phyloP scores from a whole-genome alignment of 176 grass and related monocot genomes.

The Triticum aestivum region IWGSC_CS_RefSeq_v2.1 NC_057808.1:546491385-546491884 shows the following conservation, averaged over 20 bases:
- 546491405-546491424: constrained; percentile 79
- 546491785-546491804: constrained; percentile 64
- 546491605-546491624: constrained; percentile 80
- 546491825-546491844: constrained; percentile 60
- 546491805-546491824: not conserved
- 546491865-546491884: constrained; percentile 87
- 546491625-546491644: constrained; percentile 29
- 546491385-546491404: constrained; percentile 78
- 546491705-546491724: constrained; percentile 81
- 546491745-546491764: constrained; percentile 67
- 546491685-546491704: constrained; percentile 71
- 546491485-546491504: constrained; percentile 71
- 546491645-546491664: not conserved
- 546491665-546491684: constrained; percentile 50
- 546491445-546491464: constrained; percentile 38
- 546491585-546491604: constrained; percentile 68
- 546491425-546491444: constrained; percentile 63
- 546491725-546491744: constrained; percentile 57
- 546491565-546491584: constrained; percentile 80
- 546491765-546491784: constrained; percentile 73
- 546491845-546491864: constrained; percentile 58
- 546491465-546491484: constrained; percentile 78
- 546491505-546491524: constrained; percentile 55
- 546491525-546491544: constrained; percentile 43
- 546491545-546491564: constrained; percentile 86